Conservation (phyloP, 768 basidiomycete species). For the Kwoniella botswanensis region DNA sequence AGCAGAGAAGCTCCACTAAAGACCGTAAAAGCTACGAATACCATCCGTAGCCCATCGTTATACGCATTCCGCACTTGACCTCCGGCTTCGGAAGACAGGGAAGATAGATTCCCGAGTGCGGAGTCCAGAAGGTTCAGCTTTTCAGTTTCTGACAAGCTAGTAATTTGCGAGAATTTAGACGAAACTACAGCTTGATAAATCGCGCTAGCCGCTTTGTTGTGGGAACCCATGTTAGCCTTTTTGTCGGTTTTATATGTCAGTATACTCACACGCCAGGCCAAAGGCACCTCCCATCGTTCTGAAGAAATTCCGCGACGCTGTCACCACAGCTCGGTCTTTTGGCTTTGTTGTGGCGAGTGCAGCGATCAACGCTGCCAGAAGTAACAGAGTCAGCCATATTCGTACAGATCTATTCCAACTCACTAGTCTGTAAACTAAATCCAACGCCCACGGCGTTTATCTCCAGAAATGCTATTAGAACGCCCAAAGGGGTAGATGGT, state of each 20-base stretch:
- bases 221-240: background rate
- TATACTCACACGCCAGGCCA: constrained; percentile 44
- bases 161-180: constrained; percentile 3
- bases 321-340: constrained; percentile 52
- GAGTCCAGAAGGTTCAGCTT: constrained; percentile 19
- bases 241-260: too few relatives aligned
- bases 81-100: constrained; percentile 6
- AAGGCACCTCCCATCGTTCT: constrained; percentile 55
- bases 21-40: constrained; percentile 46
- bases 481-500: constrained; percentile 21
- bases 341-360: constrained; percentile 39
- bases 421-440: constrained; percentile 44
- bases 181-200: constrained; percentile 50
- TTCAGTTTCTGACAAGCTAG: constrained; percentile 10
- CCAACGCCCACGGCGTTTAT: constrained; percentile 50
- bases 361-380: constrained; percentile 42
- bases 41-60: constrained; percentile 37
- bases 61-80: constrained; percentile 34
- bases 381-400: background rate
- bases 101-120: constrained; percentile 16
- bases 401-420: constrained; percentile 2
- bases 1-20: constrained; percentile 38
- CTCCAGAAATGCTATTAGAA: constrained; percentile 39
- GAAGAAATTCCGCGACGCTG: constrained; percentile 50
- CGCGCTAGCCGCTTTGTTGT: constrained; percentile 42